A percentile compares a stretch with the other conserved stretches of the same genome.
These are phyloP conservation scores for Alternaria alternata DNA, from an alignment of 2,329 filamentous ascomycete species.

Conservation along the genomic window DNA sequence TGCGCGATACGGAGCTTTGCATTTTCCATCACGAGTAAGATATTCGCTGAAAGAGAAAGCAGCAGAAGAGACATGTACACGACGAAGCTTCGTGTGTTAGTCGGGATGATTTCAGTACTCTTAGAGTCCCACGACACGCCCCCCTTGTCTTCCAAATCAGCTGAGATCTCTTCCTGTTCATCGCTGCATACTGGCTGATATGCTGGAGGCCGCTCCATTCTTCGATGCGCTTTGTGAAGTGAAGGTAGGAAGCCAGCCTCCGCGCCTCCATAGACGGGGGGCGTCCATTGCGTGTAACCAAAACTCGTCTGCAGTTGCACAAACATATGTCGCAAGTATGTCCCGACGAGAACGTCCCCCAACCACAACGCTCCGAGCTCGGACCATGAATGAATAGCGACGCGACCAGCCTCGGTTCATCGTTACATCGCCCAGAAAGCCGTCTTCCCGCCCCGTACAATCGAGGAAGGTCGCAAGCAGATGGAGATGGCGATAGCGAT, in stretches of 20 bases:
- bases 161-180: slow-evolving; percentile 28
- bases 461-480: slow-evolving; percentile 37
- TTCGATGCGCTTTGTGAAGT: slow-evolving; percentile 6
- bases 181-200: slow-evolving; percentile 39
- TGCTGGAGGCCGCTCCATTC: slow-evolving; percentile 35
- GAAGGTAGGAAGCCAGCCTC: slow-evolving; percentile 6
- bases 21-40: slow-evolving; percentile 40
- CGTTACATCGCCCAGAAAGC: slow-evolving; percentile 21
- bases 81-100: slow-evolving; percentile 37
- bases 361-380: slow-evolving; percentile 28
- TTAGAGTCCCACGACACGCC: slow-evolving; percentile 35
- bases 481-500: slow-evolving; percentile 27
- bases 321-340: slow-evolving; percentile 15
- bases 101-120: slow-evolving; percentile 37
- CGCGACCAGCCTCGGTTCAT: slow-evolving; percentile 17
- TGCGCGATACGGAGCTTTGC: slow-evolving; percentile 27
- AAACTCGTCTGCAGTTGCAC: slow-evolving; percentile 16
- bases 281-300: slow-evolving; percentile 9
- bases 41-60: slow-evolving; percentile 41
- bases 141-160: slow-evolving; percentile 34
- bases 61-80: slow-evolving; percentile 39
- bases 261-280: slow-evolving; percentile 5
- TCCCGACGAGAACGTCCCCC: slow-evolving; percentile 10
- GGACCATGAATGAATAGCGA: slow-evolving; percentile 35
- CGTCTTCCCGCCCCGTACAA: slow-evolving; percentile 18